Conservation (phyloP, 257 asterid genomes). For the Plantago ovata region DNA sequence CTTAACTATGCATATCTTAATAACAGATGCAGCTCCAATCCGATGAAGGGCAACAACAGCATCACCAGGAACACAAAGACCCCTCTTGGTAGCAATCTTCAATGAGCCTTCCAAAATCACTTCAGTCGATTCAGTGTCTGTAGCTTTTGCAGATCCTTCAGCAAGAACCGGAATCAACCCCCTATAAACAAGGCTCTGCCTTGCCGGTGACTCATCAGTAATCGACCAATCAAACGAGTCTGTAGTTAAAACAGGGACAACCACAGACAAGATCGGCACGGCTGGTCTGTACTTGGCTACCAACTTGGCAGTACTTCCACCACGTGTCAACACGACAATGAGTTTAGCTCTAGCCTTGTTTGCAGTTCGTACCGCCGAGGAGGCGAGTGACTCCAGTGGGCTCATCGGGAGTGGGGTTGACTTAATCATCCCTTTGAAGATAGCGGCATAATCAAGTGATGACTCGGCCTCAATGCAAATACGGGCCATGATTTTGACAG, state of each 20-base stretch:
- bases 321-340: slow-evolving; percentile 81
- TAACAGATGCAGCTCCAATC: slow-evolving; percentile 67
- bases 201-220: slow-evolving; percentile 77
- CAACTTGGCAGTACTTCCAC: slow-evolving; percentile 79
- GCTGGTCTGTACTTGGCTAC: slow-evolving; percentile 87
- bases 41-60: slow-evolving; percentile 81
- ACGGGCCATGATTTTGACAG: slow-evolving; percentile 73
- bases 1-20: slow-evolving; percentile 71
- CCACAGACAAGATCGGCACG: slow-evolving; percentile 77
- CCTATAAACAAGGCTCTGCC: slow-evolving; percentile 75
- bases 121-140: slow-evolving; percentile 74
- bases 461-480: slow-evolving; percentile 85
- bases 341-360: slow-evolving; percentile 65
- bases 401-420: slow-evolving; percentile 84
- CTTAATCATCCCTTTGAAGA: slow-evolving; percentile 69
- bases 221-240: slow-evolving; percentile 76
- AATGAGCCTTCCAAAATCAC: slow-evolving; percentile 61
- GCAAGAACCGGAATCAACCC: slow-evolving; percentile 79
- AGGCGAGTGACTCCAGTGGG: slow-evolving; percentile 78
- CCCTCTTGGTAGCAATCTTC: slow-evolving; percentile 43
- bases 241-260: slow-evolving; percentile 63
- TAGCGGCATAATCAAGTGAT: slow-evolving; percentile 62
- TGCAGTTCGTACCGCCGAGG: slow-evolving; percentile 76
- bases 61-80: slow-evolving; percentile 69
- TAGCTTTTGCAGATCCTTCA: slow-evolving; percentile 76